Evolutionary conservation across 345 rosid species (phyloP), one percentile per base, ranked within the genome.

Genomic region (Laguncularia racemosa): DNA sequence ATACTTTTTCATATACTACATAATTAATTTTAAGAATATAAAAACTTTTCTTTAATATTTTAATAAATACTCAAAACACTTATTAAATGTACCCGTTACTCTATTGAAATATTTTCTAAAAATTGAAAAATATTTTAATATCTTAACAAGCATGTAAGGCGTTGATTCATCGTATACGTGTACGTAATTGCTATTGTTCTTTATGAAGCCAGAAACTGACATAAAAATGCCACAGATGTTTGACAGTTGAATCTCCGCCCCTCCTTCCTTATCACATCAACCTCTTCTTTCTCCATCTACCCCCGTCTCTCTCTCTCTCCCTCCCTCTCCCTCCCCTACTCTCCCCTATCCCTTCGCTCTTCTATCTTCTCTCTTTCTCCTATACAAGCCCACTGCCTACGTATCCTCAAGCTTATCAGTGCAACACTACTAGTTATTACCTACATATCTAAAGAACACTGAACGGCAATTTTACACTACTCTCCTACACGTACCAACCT

Each of bases 181-280:
- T 2, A 6, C 28, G 6, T 26, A 26, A 26, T 26, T 26, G 6
- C 28, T 26, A 26, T 6, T 2, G 6, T 26, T 26, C 10, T 20
- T 18, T 6, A n/a, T n/a, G n/a, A 62, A 23, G 69, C 70, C 85
- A 78, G 67, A 71, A 52, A 72, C 78, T 63, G 83, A 58, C 87
- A 86, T 69, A 76, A 72, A 72, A 74, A 33, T 28, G 78, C 77
- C 85, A 79, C 65, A 20, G 11, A 33, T 60, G 59, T 72, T 84
- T 68, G 80, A 75, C 88, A 46, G 78, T 73, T 83, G 73, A 93
- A 85, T 89, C 95, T 86, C 93, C 86, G 83, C 99, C 99, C 96
- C 86, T 86, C 91, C 95, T 92, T 80, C 85, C 99, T 92, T 89
- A 86, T 89, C 99, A 73, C 70, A 68, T 88, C 60, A 77, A 13